Evolutionary conservation across 139 green algal genomes (phyloP).

Genomic region (Tetraselmis striata): DNA sequence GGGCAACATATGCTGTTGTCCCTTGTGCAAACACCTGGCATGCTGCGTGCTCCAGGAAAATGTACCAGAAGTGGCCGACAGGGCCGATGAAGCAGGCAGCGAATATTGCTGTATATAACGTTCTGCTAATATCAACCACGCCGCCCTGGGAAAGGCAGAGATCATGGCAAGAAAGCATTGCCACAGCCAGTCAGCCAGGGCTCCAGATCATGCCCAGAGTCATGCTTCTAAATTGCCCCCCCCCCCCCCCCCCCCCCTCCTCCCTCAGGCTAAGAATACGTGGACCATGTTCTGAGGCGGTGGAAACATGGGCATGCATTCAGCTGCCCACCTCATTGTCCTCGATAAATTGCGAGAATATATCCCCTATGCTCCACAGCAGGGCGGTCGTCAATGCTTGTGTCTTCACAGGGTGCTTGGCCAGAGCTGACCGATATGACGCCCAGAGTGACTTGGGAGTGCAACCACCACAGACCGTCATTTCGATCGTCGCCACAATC

Average conservation of each 20-base stretch:
- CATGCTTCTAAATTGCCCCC: too few relatives aligned
- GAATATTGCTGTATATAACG: not conserved
- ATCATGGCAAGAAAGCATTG: too few relatives aligned
- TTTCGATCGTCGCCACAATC: too few relatives aligned
- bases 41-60: not conserved
- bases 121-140: too few relatives aligned
- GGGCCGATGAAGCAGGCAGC: not conserved
- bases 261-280: too few relatives aligned
- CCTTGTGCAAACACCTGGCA: not conserved
- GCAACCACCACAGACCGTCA: too few relatives aligned
- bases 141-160: too few relatives aligned
- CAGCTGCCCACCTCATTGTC: not conserved
- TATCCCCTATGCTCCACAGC: not conserved
- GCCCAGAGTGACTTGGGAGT: not conserved
- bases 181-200: too few relatives aligned
- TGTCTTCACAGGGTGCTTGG: not conserved
- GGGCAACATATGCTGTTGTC: not conserved
- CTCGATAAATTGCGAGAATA: not conserved
- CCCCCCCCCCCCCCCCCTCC: too few relatives aligned
- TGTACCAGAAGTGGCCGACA: not conserved
- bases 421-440: not conserved
- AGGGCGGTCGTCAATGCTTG: not conserved
- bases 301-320: too few relatives aligned
- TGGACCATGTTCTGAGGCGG: too few relatives aligned
- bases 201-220: too few relatives aligned